phyloP scores from a whole-genome alignment of 768 basidiomycete genomes.

The Suillus luteus region DNA sequence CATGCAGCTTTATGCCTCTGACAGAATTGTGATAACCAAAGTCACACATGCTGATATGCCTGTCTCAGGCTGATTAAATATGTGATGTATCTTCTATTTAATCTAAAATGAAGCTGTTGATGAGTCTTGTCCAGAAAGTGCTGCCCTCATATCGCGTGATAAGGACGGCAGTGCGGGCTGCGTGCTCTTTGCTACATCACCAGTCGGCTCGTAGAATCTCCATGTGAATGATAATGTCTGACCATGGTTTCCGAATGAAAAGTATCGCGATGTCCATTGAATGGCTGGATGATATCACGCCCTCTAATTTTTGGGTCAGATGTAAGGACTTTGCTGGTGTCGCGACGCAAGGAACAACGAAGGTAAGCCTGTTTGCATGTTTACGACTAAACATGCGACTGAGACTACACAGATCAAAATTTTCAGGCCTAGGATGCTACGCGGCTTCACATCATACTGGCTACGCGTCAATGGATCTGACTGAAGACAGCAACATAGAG shows the following conservation, averaged over 20 bases:
- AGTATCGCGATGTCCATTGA: neutral
- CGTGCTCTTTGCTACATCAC: neutral
- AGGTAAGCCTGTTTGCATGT: neutral
- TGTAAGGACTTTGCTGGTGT: neutral
- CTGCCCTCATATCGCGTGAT: neutral
- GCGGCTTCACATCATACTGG: too few relatives aligned
- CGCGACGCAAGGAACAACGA: neutral
- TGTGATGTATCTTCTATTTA: slow-evolving; percentile 1
- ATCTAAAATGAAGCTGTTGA: neutral
- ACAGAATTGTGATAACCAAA: neutral
- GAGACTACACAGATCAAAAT: neutral
- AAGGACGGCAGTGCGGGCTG: neutral
- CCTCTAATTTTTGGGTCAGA: neutral
- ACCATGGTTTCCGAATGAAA: neutral
- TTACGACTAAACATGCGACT: neutral
- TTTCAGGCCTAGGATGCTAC: neutral
- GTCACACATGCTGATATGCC: neutral
- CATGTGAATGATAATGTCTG: neutral
- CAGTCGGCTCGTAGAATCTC: neutral
- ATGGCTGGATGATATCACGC: neutral
- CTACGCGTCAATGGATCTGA: too few relatives aligned
- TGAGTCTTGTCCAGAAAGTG: neutral
- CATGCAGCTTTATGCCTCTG: neutral
- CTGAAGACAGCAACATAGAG: neutral
- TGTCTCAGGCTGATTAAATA: neutral